A percentile compares a stretch with the other conserved stretches of the same genome.
Conservation (phyloP, 768 basidiomycete genomes). For the Suillus clintonianus region DNA sequence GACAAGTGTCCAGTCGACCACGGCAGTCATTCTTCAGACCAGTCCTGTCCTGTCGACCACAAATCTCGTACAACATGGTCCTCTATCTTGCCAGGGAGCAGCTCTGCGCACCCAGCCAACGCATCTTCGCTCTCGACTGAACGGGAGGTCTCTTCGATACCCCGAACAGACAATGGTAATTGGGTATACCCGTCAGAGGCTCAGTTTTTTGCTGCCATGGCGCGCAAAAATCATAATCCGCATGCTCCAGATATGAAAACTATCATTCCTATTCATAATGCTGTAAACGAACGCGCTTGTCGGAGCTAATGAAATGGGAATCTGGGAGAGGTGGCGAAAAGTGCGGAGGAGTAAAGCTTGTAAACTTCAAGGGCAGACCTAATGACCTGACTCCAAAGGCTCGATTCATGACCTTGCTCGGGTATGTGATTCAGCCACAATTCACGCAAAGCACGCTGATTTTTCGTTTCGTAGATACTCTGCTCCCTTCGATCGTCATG, state of each 20-base stretch:
- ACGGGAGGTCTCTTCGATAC: slow-evolving; percentile 88
- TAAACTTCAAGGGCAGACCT: slow-evolving; percentile 91
- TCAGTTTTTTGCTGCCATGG: slow-evolving; percentile 99
- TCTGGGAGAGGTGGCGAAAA: slow-evolving; percentile 73
- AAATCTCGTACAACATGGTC: slow-evolving; percentile 48
- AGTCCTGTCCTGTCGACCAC: slow-evolving; percentile 70
- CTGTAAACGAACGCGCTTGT: slow-evolving; percentile 94
- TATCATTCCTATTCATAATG: slow-evolving; percentile 98
- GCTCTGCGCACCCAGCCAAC: slow-evolving; percentile 4
- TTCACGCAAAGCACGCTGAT: slow-evolving; percentile 1
- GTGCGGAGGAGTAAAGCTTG: slow-evolving; percentile 80
- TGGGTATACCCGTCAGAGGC: slow-evolving; percentile 99
- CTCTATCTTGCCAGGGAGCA: slow-evolving; percentile 22
- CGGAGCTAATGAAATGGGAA: slow-evolving; percentile 83
- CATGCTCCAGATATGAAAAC: slow-evolving; percentile 88
- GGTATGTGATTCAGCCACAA: slow-evolving; percentile 51
- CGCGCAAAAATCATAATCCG: slow-evolving; percentile 90
- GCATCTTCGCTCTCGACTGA: slow-evolving; percentile 56
- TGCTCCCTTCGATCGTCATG: slow-evolving; percentile 94
- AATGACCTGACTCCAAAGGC: slow-evolving; percentile 80
- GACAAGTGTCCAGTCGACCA: slow-evolving; percentile 56
- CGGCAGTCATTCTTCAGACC: slow-evolving; percentile 28
- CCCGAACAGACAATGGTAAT: slow-evolving; percentile 64
- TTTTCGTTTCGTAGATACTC: slow-evolving; percentile 64
- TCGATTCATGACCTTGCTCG: slow-evolving; percentile 77